phyloP scores from a whole-genome alignment of 352 stramenopile genomes.

The Globisporangium camurandrum region DNA sequence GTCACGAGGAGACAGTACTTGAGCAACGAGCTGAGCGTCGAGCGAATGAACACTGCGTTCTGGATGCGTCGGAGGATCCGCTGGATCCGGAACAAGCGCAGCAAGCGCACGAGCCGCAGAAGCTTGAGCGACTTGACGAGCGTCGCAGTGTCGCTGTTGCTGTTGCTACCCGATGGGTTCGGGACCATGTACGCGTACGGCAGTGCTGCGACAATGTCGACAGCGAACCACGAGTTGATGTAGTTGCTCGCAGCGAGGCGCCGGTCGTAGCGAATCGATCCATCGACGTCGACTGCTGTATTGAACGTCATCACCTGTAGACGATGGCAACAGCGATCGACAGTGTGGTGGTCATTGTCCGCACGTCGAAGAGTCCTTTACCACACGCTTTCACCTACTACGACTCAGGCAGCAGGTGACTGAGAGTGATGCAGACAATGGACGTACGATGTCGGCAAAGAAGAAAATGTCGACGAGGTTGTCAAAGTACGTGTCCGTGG shows the following conservation, averaged over 20 bases:
- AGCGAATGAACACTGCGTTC: constrained; percentile 60
- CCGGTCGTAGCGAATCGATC: constrained; percentile 36
- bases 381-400: too few species aligned
- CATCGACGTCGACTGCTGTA: constrained; percentile 42
- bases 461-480: constrained; percentile 51
- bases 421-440: too few species aligned
- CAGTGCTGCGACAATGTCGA: constrained; percentile 43
- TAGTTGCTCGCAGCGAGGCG: constrained; percentile 28
- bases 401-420: too few species aligned
- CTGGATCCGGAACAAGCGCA: constrained; percentile 56
- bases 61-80: constrained; percentile 40
- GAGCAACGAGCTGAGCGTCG: constrained; percentile 67
- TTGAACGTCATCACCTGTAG: constrained; percentile 44
- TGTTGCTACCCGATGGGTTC: constrained; percentile 16
- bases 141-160: not conserved
- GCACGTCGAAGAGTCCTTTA: too few species aligned
- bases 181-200: constrained; percentile 28
- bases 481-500: constrained; percentile 35
- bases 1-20: constrained; percentile 78
- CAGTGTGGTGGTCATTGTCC: too few species aligned
- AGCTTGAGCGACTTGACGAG: constrained; percentile 49
- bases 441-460: constrained; percentile 51
- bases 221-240: constrained; percentile 35
- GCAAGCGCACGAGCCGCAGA: constrained; percentile 11
- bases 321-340: too few species aligned